Evolutionary conservation across 805 yeast species (phyloP), one percentile per base, ranked within the genome.

Genomic region (Saturnispora halmiae): DNA sequence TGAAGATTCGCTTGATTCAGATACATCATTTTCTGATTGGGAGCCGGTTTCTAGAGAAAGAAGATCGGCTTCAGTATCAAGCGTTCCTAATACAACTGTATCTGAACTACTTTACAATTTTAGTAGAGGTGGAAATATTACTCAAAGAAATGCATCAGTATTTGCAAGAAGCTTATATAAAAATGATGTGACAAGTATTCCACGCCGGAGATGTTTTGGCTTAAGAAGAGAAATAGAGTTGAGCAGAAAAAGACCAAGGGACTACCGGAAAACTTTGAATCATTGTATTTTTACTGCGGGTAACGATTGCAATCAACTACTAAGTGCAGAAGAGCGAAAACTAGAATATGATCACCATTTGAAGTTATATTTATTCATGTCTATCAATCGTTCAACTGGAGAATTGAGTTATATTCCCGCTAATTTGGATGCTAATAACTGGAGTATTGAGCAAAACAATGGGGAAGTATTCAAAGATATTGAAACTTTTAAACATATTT

Each of bases 381-480:
- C 57, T 3, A 51, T 61, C 36, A 54, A 61, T 43, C 50, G 66
- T 36, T 35, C 49, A 10, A 58, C 63, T 2, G 66, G 66, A 3
- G 65, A 61, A 27, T 43, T 61, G 14, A 53, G 46, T 42, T 38
- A 58, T 43, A 44, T 52, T 25, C 59, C 64, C 11, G 64, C 63
- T 6, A 61, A 61, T 35, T 40, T 60, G 38, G 65, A 59, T 45
- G 44, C 45, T 22, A 56, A 56, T 38, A 52, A 56, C 38, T 59
- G 64, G 64, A 56, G 62, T 40, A 46, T 55, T 11, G 61, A 58
- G 37, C 60, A 58, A 34, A 56, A 55, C 37, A 52, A 59, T 41
- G 64, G 64, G 11, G 56, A 55, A 22, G 36, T 59, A 20, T 58
- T 59, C 42, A 51, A 49, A 28, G 61, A 59, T 42, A 44, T 53